Conservation (phyloP, 306 rosid species). For the Gillenia trifoliata region DNA sequence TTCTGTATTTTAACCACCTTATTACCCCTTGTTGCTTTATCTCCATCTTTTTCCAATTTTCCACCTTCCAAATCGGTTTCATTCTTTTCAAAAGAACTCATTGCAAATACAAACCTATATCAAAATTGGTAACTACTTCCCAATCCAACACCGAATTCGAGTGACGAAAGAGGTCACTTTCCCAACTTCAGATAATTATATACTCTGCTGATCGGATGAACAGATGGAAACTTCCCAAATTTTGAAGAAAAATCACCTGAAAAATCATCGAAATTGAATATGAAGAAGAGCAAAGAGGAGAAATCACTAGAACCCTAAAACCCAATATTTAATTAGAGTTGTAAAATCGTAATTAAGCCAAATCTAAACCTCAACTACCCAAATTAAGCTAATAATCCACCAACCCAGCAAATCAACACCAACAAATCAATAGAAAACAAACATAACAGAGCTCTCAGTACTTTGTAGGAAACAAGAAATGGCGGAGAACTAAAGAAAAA, state of each 20-base stretch:
- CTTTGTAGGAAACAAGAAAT: background rate
- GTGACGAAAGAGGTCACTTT: background rate
- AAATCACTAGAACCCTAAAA: background rate
- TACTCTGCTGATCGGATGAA: background rate
- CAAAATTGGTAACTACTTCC: background rate
- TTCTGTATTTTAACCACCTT: conserved; percentile 51
- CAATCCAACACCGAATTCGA: background rate
- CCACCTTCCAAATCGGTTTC: conserved; percentile 68
- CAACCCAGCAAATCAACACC: background rate
- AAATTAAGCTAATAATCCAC: background rate
- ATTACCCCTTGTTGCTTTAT: conserved; percentile 31
- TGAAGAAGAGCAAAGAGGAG: background rate
- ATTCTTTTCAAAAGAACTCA: conserved; percentile 54
- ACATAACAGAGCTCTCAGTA: background rate
- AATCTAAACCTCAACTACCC: background rate
- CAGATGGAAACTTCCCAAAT: background rate
- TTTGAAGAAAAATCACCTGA: background rate
- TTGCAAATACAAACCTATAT: conserved; percentile 30
- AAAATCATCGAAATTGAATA: background rate
- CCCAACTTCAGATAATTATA: background rate
- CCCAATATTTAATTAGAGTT: background rate
- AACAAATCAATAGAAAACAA: background rate
- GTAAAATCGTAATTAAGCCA: background rate
- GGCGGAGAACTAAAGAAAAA: background rate
- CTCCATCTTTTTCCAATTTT: conserved; percentile 53